Conservation (phyloP, 345 rosid genomes). For the Bruguiera gymnorhiza region DNA sequence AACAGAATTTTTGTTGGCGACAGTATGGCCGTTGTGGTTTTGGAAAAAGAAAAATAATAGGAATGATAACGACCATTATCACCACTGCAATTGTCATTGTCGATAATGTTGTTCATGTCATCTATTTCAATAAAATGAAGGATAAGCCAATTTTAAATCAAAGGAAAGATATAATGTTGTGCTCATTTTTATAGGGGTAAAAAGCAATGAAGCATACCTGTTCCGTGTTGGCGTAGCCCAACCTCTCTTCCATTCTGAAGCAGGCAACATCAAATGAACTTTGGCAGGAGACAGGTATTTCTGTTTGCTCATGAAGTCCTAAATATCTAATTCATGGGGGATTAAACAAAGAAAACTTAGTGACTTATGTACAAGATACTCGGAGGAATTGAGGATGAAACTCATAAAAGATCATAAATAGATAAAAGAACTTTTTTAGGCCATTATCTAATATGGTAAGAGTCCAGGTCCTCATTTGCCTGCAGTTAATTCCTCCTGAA, state of each 20-base stretch:
- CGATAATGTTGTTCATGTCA: too few species aligned
- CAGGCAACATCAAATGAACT: constrained; percentile 64
- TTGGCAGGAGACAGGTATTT: constrained; percentile 59
- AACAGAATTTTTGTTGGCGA: too few species aligned
- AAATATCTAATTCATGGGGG: constrained; percentile 48
- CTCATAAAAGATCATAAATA: not conserved
- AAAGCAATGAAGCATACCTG: constrained; percentile 45
- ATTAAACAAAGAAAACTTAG: constrained; percentile 9
- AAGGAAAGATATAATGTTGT: not conserved
- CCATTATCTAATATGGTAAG: not conserved
- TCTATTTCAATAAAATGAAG: too few species aligned
- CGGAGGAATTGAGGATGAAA: not conserved
- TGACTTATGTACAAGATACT: not conserved
- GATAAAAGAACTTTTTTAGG: not conserved
- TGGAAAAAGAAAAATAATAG: too few species aligned
- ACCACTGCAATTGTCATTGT: too few species aligned
- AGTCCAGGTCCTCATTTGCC: not conserved
- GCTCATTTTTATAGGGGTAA: not conserved
- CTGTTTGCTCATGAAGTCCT: constrained; percentile 60
- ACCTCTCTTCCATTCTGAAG: constrained; percentile 74
- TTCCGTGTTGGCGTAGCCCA: constrained; percentile 65
- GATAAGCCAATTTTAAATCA: not conserved
- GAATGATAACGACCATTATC: too few species aligned
- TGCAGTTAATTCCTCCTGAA: not conserved
- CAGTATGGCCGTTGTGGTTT: too few species aligned